Conservation (phyloP, 2,329 filamentous ascomycete species). For the Beauveria sp. region DNA sequence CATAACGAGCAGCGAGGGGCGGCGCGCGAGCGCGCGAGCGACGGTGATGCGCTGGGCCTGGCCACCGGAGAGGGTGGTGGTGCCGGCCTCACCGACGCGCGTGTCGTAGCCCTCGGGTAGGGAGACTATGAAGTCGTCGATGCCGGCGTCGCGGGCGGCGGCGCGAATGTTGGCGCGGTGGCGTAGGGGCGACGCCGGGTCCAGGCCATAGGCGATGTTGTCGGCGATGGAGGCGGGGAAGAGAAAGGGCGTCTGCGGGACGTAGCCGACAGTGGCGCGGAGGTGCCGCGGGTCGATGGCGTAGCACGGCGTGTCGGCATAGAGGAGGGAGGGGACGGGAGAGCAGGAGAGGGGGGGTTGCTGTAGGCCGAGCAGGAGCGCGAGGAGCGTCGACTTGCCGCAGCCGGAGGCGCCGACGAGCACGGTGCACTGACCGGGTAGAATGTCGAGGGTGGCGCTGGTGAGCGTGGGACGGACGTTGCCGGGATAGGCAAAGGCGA, state of each 20-base stretch:
- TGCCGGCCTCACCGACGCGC: conserved; percentile 57
- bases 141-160: conserved; percentile 52
- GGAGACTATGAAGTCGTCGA: conserved; percentile 68
- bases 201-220: conserved; percentile 77
- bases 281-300: conserved; percentile 53
- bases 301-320: conserved; percentile 49
- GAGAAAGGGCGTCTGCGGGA: conserved; percentile 63
- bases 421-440: conserved; percentile 58
- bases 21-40: conserved; percentile 66
- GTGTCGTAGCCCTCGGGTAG: conserved; percentile 58
- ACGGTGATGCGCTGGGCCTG: conserved; percentile 78
- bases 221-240: conserved; percentile 70
- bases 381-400: conserved; percentile 82
- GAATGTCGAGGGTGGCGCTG: conserved; percentile 58
- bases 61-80: conserved; percentile 59
- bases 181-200: conserved; percentile 43
- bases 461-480: conserved; percentile 44
- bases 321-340: conserved; percentile 37
- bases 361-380: conserved; percentile 64
- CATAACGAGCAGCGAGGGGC: conserved; percentile 65
- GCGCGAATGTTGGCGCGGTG: conserved; percentile 34
- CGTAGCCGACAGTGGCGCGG: conserved; percentile 56
- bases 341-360: conserved; percentile 31
- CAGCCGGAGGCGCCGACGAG: conserved; percentile 79
- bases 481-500: conserved; percentile 65